Base-by-base conservation (phyloP, 306 rosid species). In the Carpinus fangiana region DNA sequence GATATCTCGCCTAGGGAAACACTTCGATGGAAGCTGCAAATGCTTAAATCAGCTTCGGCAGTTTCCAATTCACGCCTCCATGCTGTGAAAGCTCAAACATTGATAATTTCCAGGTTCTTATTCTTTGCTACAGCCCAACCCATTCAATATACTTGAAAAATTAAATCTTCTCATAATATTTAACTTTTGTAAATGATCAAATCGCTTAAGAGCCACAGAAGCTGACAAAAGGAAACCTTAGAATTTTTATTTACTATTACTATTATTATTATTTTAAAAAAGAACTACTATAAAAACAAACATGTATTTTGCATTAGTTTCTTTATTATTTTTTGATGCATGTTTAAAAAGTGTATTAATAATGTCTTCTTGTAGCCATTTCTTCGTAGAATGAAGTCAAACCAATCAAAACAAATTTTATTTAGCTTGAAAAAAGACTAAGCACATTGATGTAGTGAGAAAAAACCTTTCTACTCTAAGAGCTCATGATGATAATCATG, bases 1-100 rank as follows among this genome's bases (percentile, higher is more conserved):
- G 90, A 87, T 60, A 84, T 91, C 68, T 88, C 91, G 81, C 97
- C 98, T 5, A 84, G 85, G 83, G 95, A 90, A 83, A 89, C 99
- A 73, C 87, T 95, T 83, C 41, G 82, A 11, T 93, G 98, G 99
- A 95, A 88, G 87, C 80, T 91, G 47, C 78, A 86, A 75, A 86
- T 93, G 97, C 91, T 95, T 52, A 82, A 78, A 78, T 81, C 93
- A 67, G 97, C 96, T 82, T 93, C 98, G 28, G 82, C 84, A 12
- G 86, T 85, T 88, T 87, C 86, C 80, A 56, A 83, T 83, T 89
- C 99, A 68, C 93, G 89, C 62, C 90, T 95, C 76, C 87, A 89
- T 75, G 93, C 97, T 76, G 79, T 91, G 62, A 93, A 91, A 84
- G 89, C 98, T 78, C 92, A 91, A 82, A 90, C 89, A 31, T 81